These are phyloP conservation scores for Penicillium sp. DNA, from an alignment of 2,329 filamentous ascomycete species.

Conservation along the genomic window DNA sequence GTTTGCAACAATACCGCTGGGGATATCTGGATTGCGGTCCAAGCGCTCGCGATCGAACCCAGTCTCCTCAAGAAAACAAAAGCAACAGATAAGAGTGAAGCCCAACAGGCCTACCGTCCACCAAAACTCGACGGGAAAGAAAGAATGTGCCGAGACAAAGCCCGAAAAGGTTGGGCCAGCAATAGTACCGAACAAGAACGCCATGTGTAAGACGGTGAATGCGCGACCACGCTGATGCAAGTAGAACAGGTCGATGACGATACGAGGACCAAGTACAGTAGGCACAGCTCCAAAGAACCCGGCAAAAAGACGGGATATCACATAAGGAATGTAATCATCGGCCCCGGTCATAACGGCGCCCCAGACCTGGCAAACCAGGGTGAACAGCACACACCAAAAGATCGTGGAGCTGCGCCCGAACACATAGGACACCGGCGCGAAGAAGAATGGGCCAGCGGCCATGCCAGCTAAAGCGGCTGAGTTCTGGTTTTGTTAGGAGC, in stretches of 20 bases:
- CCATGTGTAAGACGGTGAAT: slow-evolving; percentile 40
- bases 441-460: slow-evolving; percentile 41
- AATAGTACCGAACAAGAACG: slow-evolving; percentile 40
- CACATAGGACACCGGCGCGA: slow-evolving; percentile 38
- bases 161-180: slow-evolving; percentile 43
- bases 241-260: slow-evolving; percentile 48
- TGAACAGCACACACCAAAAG: slow-evolving; percentile 42
- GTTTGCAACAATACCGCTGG: slow-evolving; percentile 20
- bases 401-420: slow-evolving; percentile 42
- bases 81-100: slow-evolving; percentile 35
- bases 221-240: slow-evolving; percentile 46
- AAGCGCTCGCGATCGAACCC: slow-evolving; percentile 31
- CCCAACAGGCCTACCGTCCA: slow-evolving; percentile 45
- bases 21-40: slow-evolving; percentile 18
- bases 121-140: slow-evolving; percentile 46
- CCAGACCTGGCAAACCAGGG: slow-evolving; percentile 41
- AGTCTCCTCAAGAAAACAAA: slow-evolving; percentile 45
- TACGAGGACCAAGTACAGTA: slow-evolving; percentile 41
- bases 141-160: slow-evolving; percentile 38
- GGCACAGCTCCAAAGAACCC: slow-evolving; percentile 45
- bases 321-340: slow-evolving; percentile 38
- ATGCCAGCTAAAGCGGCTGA: slow-evolving; percentile 42
- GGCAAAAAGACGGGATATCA: slow-evolving; percentile 42
- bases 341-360: slow-evolving; percentile 38
- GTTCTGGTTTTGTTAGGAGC: slow-evolving; percentile 28